A percentile compares a stretch with the other conserved stretches of the same genome.
These are phyloP conservation scores for Neonectria ditissima DNA, from an alignment of 2,329 filamentous ascomycete species.

Conservation along the genomic window DNA sequence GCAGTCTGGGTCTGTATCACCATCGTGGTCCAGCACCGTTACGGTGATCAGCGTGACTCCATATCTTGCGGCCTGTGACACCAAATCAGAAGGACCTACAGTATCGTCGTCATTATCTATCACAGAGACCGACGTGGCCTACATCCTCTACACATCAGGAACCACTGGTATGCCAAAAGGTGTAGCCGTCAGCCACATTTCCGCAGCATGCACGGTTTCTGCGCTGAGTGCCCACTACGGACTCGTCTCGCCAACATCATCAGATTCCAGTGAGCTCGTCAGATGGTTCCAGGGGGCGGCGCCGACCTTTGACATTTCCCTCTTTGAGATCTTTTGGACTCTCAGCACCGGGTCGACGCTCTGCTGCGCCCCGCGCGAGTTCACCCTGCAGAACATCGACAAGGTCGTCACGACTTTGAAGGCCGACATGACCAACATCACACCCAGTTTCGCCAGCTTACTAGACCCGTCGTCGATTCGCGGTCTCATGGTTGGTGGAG, in stretches of 20 bases:
- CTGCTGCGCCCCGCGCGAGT: slow-evolving; percentile 46
- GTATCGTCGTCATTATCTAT: background rate
- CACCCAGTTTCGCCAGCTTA: slow-evolving; percentile 52
- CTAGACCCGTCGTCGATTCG: slow-evolving; percentile 46
- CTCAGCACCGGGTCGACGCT: slow-evolving; percentile 66
- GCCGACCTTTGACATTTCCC: slow-evolving; percentile 77
- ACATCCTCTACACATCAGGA: background rate
- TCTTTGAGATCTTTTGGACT: slow-evolving; percentile 86
- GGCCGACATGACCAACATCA: slow-evolving; percentile 53
- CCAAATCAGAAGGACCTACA: background rate
- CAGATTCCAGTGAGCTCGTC: slow-evolving; percentile 23
- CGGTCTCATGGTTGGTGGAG: slow-evolving; percentile 34
- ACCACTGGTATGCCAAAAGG: background rate
- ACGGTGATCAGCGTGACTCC: background rate
- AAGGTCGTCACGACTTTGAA: slow-evolving; percentile 43
- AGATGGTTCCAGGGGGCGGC: slow-evolving; percentile 54
- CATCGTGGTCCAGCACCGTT: background rate
- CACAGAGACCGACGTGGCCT: background rate
- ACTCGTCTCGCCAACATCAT: background rate
- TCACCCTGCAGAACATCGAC: slow-evolving; percentile 44
- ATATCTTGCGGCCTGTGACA: background rate
- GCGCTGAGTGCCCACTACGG: background rate
- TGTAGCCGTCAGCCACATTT: background rate
- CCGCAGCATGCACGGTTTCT: background rate
- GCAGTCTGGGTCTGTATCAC: background rate